Conservation (phyloP, 495 filamentous ascomycete species). For the Talaromyces stipitatus region DNA sequence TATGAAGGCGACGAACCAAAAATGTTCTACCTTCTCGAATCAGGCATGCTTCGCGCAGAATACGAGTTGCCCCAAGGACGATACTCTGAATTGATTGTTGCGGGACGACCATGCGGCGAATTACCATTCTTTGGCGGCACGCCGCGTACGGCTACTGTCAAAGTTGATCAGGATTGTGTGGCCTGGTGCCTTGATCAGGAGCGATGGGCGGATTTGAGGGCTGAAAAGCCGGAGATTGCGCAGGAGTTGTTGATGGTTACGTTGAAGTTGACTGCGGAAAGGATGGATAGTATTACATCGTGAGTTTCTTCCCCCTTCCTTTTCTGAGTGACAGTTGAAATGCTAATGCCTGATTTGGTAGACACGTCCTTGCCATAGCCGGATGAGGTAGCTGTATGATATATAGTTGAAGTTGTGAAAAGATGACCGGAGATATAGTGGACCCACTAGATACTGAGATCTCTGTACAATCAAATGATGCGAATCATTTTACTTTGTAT, state of each 20-base stretch:
- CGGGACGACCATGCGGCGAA: conserved; percentile 92
- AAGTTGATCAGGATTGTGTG: conserved; percentile 71
- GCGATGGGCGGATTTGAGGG: conserved; percentile 64
- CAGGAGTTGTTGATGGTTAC: conserved; percentile 75
- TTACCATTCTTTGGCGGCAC: conserved; percentile 93
- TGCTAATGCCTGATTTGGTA: conserved; percentile 10
- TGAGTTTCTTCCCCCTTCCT: conserved; percentile 40
- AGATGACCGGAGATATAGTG: too few relatives aligned
- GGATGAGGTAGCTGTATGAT: conserved; percentile 13
- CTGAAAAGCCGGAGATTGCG: conserved; percentile 64
- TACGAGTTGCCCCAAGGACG: conserved; percentile 85
- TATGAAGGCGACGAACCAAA: conserved; percentile 58
- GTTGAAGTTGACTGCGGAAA: conserved; percentile 80
- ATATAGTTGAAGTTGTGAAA: not conserved
- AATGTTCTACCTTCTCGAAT: conserved; percentile 87
- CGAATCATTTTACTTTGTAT: too few relatives aligned
- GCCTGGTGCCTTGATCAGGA: conserved; percentile 69
- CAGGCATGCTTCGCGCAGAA: conserved; percentile 79
- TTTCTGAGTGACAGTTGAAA: too few relatives aligned
- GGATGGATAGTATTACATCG: conserved; percentile 84
- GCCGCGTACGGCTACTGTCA: conserved; percentile 74
- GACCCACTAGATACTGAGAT: too few relatives aligned
- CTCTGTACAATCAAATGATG: too few relatives aligned
- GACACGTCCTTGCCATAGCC: conserved; percentile 30
- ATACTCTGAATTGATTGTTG: conserved; percentile 85